These are phyloP conservation scores for Citrullus colocynthis DNA, from an alignment of 306 rosid species.

Conservation along the genomic window DNA sequence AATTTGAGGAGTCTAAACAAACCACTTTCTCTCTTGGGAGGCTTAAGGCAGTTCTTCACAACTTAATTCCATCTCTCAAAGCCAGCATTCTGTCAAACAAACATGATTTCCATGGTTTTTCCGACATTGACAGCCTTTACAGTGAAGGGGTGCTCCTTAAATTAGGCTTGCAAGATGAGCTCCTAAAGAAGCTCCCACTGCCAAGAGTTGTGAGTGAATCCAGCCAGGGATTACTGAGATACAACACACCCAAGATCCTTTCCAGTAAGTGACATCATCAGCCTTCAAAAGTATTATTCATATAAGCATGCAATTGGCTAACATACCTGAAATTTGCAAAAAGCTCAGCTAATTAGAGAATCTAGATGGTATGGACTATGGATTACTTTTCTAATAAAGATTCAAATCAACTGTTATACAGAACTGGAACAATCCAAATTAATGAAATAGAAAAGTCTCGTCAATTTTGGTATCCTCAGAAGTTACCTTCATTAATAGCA, in stretches of 20 bases:
- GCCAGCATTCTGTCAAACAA: constrained; percentile 51
- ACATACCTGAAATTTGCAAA: not conserved
- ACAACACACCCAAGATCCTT: constrained; percentile 63
- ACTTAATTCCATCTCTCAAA: constrained; percentile 56
- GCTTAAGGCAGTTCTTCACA: constrained; percentile 70
- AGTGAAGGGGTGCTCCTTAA: constrained; percentile 57
- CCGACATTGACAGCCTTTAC: constrained; percentile 83
- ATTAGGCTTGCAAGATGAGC: constrained; percentile 54
- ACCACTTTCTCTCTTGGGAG: constrained; percentile 57
- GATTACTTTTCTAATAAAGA: not conserved
- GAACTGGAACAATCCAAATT: not conserved
- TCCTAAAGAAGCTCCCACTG: constrained; percentile 48
- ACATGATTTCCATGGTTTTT: constrained; percentile 53
- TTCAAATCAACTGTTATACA: not conserved
- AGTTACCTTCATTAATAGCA: not conserved
- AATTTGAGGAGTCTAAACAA: constrained; percentile 73
- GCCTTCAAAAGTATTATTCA: not conserved
- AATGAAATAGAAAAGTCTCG: not conserved
- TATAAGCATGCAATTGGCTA: not conserved
- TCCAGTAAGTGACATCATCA: constrained; percentile 49
- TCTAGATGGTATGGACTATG: not conserved
- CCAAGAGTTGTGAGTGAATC: constrained; percentile 47
- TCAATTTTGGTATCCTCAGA: not conserved
- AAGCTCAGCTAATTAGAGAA: not conserved
- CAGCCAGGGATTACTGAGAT: constrained; percentile 55